These are phyloP conservation scores for Candida albicans DNA, from an alignment of 1,139 yeast genomes.

Conservation along the genomic window DNA sequence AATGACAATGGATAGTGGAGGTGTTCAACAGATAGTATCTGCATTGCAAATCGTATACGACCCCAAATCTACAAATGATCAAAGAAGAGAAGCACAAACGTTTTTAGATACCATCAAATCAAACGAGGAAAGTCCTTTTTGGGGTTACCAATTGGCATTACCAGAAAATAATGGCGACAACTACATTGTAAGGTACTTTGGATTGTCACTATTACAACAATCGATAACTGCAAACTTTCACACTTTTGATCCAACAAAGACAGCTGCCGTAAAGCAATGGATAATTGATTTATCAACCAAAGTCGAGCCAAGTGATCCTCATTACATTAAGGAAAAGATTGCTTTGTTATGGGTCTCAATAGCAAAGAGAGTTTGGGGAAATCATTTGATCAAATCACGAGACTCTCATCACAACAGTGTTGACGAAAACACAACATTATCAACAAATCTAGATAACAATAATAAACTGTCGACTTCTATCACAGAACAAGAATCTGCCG, in stretches of 20 bases:
- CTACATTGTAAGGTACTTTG: conserved; percentile 84
- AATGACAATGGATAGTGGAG: conserved; percentile 60
- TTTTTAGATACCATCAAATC: conserved; percentile 75
- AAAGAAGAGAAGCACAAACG: conserved; percentile 66
- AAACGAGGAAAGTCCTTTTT: conserved; percentile 81
- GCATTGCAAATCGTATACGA: conserved; percentile 82
- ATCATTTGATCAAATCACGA: conserved; percentile 34
- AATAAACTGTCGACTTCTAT: conserved; percentile 1
- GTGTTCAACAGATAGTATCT: conserved; percentile 65
- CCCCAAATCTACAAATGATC: conserved; percentile 63
- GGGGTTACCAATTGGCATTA: conserved; percentile 87
- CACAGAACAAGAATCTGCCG: conserved; percentile 45
- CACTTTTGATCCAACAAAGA: conserved; percentile 61
- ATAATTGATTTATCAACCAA: conserved; percentile 71
- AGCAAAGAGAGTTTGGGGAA: conserved; percentile 94
- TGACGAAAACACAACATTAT: not conserved
- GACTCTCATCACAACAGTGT: conserved; percentile 4
- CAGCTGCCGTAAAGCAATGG: conserved; percentile 77
- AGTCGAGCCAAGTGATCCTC: conserved; percentile 70
- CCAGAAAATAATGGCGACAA: conserved; percentile 60
- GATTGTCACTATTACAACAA: conserved; percentile 74
- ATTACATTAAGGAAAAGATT: conserved; percentile 83
- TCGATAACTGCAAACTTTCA: conserved; percentile 60
- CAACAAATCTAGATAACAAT: not conserved
- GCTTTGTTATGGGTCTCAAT: conserved; percentile 90